phyloP scores from a whole-genome alignment of 192 early-diverging fungal genomes.

The Mortierella hygrophila region DNA sequence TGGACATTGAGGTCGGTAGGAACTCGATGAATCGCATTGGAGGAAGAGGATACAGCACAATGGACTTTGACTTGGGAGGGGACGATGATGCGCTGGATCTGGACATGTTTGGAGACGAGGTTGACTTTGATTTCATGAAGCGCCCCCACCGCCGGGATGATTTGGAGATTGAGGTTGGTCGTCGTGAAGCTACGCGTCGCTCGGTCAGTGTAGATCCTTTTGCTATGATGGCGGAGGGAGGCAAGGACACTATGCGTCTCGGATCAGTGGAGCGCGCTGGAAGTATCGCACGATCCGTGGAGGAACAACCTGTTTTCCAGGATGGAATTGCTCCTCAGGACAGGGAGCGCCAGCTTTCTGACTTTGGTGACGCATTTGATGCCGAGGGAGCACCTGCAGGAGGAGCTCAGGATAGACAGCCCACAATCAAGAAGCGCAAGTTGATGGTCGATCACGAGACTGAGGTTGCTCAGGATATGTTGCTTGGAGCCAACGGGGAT shows the following conservation, averaged over 20 bases:
- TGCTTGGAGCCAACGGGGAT: slow-evolving; percentile 42
- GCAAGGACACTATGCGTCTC: slow-evolving; percentile 23
- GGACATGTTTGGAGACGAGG: slow-evolving; percentile 37
- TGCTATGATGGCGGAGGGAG: slow-evolving; percentile 27
- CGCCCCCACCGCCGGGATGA: slow-evolving; percentile 41
- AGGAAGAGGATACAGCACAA: slow-evolving; percentile 50
- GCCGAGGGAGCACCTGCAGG: slow-evolving; percentile 39
- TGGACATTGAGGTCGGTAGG: slow-evolving; percentile 55
- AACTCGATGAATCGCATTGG: slow-evolving; percentile 57
- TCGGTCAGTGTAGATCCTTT: slow-evolving; percentile 57
- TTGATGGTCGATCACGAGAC: slow-evolving; percentile 76
- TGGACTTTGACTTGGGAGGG: slow-evolving; percentile 53
- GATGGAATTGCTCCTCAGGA: slow-evolving; percentile 53
- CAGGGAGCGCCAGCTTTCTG: slow-evolving; percentile 63
- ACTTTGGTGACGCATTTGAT: slow-evolving; percentile 66
- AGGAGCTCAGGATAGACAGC: slow-evolving; percentile 23
- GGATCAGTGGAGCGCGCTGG: slow-evolving; percentile 32
- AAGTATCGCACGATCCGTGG: slow-evolving; percentile 28
- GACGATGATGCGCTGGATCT: slow-evolving; percentile 44
- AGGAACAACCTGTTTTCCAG: slow-evolving; percentile 65
- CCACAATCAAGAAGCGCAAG: slow-evolving; percentile 64
- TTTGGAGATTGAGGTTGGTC: slow-evolving; percentile 70
- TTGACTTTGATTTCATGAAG: slow-evolving; percentile 57
- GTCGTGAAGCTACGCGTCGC: slow-evolving; percentile 55
- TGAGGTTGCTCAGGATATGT: slow-evolving; percentile 68